These are phyloP conservation scores for Fusarium ramigenum DNA, from an alignment of 2,329 filamentous ascomycete genomes.

Conservation along the genomic window DNA sequence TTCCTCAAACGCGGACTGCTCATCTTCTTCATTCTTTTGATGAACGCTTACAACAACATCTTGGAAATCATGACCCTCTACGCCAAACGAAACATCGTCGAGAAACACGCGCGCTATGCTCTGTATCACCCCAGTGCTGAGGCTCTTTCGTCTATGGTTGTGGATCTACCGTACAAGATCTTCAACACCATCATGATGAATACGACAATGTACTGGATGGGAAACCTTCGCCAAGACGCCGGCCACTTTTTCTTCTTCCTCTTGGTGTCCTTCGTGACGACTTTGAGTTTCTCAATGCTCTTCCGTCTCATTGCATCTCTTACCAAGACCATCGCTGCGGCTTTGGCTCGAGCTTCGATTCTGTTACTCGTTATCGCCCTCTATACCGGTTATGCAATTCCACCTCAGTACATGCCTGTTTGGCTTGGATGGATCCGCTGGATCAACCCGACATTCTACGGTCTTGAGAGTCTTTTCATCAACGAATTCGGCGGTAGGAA, in stretches of 20 bases:
- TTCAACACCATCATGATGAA: constrained; percentile 51
- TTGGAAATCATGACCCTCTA: constrained; percentile 43
- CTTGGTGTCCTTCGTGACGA: constrained; percentile 61
- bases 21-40: constrained; percentile 34
- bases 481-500: constrained; percentile 66
- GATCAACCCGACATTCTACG: constrained; percentile 71
- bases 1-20: constrained; percentile 25
- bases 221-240: constrained; percentile 68
- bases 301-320: constrained; percentile 54
- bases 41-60: constrained; percentile 40
- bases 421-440: constrained; percentile 68
- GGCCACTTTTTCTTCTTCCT: constrained; percentile 60
- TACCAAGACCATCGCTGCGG: constrained; percentile 40
- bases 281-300: constrained; percentile 71
- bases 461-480: constrained; percentile 69
- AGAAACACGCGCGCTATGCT: constrained; percentile 48
- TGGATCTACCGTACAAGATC: constrained; percentile 39
- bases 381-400: constrained; percentile 60
- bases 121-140: constrained; percentile 47
- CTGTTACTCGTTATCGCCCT: constrained; percentile 52
- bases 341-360: constrained; percentile 40
- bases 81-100: constrained; percentile 45
- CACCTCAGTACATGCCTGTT: constrained; percentile 57
- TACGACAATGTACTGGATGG: constrained; percentile 70
- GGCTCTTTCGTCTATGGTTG: constrained; percentile 37